phyloP scores from a whole-genome alignment of 2,329 filamentous ascomycete species.

The Colletotrichum sp. region DNA sequence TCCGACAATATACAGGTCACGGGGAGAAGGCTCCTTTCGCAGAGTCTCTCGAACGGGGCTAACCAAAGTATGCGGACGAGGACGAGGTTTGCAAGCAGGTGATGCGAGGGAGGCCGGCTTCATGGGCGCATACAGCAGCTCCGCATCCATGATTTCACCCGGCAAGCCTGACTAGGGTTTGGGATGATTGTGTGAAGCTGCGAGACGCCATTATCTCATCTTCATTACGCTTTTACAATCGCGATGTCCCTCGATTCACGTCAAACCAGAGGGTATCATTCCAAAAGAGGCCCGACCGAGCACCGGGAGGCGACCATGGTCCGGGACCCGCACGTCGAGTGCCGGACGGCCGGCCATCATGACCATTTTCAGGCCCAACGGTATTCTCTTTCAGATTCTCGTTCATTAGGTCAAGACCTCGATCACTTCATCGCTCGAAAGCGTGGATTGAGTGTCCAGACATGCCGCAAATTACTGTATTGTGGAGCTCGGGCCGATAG shows the following conservation, averaged over 20 bases:
- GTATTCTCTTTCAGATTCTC: not conserved
- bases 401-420: not conserved
- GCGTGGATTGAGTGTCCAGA: not conserved
- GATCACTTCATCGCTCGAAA: not conserved
- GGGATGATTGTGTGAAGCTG: too few relatives aligned
- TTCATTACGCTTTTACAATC: too few relatives aligned
- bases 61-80: not conserved
- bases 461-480: not conserved
- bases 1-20: not conserved
- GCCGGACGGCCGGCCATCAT: not conserved
- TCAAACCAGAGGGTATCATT: too few relatives aligned
- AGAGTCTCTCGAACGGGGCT: not conserved
- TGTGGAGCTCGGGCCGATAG: not conserved
- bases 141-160: not conserved
- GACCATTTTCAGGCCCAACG: not conserved
- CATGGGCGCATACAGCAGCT: not conserved
- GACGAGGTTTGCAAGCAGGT: not conserved
- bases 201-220: too few relatives aligned
- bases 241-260: too few relatives aligned
- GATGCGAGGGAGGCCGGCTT: not conserved
- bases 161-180: too few relatives aligned
- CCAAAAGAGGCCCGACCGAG: not conserved
- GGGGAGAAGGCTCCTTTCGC: not conserved
- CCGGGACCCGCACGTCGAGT: not conserved
- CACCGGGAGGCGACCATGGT: not conserved